Evolutionary conservation across 129 eudicot genomes (phyloP), one percentile per base, ranked within the genome.

Genomic region (Cynara cardunculus): DNA sequence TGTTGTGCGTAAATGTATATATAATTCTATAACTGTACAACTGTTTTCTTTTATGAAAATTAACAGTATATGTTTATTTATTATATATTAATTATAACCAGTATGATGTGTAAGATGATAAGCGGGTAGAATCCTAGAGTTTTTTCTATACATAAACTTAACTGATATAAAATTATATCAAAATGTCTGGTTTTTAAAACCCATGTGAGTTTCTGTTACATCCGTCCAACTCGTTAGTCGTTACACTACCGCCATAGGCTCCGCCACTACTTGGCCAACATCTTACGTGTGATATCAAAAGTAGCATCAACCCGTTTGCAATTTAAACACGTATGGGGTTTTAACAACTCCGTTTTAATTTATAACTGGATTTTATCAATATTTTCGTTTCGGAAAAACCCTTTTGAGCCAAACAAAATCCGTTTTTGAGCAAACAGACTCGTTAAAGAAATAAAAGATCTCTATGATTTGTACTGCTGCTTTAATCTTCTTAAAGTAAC

Each of bases 401-500:
- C 7, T 18, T 49, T 49, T 49, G 1, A 1, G 21, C 21, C 21
- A 49, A 49, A 49, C 19, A 10, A 2, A 12, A 26, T 67, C 37
- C 3, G 26, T 67, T 67, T 67, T 67, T 10, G 34, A 4, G 4
- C 2, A 16, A 3, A 25, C 0, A 24, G 16, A 68, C 21, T 68
- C n/a, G 2, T 19, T 5, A 61, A 61, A n/a, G 4, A 61, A 19
- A 61, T 21, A 61, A 61, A 61, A 61, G 68, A 61, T 22, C 68
- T 30, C 64, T 27, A 30, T 46, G 37, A 65, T 69, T 73, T 49
- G 12, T 74, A 41, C 26, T 75, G 35, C 41, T 30, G 32, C 72
- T 82, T 75, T 82, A 68, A 21, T 82, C 70, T 46, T 30, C 7
- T 46, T 28, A 82, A 82, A 46, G 72, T 49, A 66, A 11, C 69